Evolutionary conservation across 1,139 yeast genomes (phyloP), one percentile per base, ranked within the genome.

Genomic region (Starmera stellimalicola): DNA sequence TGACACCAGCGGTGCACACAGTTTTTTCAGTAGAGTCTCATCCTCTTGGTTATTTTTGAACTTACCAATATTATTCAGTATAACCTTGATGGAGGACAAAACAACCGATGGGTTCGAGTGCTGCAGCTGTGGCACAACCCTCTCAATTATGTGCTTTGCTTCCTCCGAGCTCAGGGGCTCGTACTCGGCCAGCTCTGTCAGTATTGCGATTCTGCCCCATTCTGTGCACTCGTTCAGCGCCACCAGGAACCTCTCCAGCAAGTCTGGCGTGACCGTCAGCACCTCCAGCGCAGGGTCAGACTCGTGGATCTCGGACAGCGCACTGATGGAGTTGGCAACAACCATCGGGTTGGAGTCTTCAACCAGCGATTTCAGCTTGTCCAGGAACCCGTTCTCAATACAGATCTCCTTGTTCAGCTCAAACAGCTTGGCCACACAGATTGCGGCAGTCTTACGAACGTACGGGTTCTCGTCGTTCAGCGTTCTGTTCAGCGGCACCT

Each of bases 51-150:
- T 41, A 9, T 55, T 48, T 7, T 67, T 58, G 19, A 79, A 61
- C 18, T 62, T 55, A n/a, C 73, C 75, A 35, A 84, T 45, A 54
- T 87, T 94, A 39, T 74, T 74, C 25, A 93, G 57, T 8, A 91
- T 76, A 2, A 85, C 85, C 52, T 87, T 85, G 41, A 93, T 77
- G 0, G 96, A 74, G 22, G 88, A 76, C 45, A 93, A 65, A 4
- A 93, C 97, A 23, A 93, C 97, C 4, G 95, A 82, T 1, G 98
- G 95, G 54, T 93, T 93, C 20, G 84, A 97, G 57, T 93, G 99
- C 60, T 93, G 99, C 50, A 93, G 72, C 58, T 91, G 98, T 7
- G 99, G 98, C 6, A 84, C 73, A 7, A 87, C 88, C 42, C 96
- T 69, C 53, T 88, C 97, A 42, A 93, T 73, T 36, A 93, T 85